Evolutionary conservation across 345 rosid species (phyloP), one percentile per base, ranked within the genome.

Genomic region (Citrus medica): DNA sequence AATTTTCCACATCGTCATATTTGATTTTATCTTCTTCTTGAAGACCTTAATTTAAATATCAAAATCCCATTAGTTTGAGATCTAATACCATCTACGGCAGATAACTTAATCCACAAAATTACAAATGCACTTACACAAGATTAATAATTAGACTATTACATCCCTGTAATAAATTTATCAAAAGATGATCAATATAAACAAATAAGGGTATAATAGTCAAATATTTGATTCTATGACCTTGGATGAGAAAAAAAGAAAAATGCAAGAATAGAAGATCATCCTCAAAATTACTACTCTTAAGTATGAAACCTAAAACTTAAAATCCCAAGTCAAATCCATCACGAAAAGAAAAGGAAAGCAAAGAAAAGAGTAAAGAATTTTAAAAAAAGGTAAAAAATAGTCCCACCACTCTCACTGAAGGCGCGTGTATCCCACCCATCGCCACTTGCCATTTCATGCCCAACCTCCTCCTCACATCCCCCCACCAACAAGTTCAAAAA

Each of bases 341-440:
- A 53, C 21, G 58, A 16, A 53, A 62, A 80, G 64, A 33, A 76
- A 75, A 53, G 62, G 38, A 70, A 21, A 75, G 28, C 27, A 21
- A 16, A 53, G 28, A 68, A 33, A 79, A 46, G 4, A 30, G 19
- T 42, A 46, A 42, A 14, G 55, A 51, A 13, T 16, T 17, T 16
- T 16, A 27, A 21, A 53, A 53, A 42, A 12, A 3, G 13, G 4
- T 0, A 42, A 42, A 42, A 42, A 12, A 10, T 42, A 0, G 17
- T 46, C 51, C 51, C 17, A 46, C 46, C 77, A 73, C 27, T 46
- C 73, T 55, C 77, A 13, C 27, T 14, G 70, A 64, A 75, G 62
- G 79, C 64, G 72, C 72, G 79, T 76, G 79, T 4, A 1, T 1
- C 1, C 19, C 64, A 32, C n/a, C 5, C 32, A 28, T 59, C 59